A percentile compares a stretch with the other conserved stretches of the same genome.
Conservation (phyloP, 1,139 yeast genomes). For the Yamadazyma trypodendri region DNA sequence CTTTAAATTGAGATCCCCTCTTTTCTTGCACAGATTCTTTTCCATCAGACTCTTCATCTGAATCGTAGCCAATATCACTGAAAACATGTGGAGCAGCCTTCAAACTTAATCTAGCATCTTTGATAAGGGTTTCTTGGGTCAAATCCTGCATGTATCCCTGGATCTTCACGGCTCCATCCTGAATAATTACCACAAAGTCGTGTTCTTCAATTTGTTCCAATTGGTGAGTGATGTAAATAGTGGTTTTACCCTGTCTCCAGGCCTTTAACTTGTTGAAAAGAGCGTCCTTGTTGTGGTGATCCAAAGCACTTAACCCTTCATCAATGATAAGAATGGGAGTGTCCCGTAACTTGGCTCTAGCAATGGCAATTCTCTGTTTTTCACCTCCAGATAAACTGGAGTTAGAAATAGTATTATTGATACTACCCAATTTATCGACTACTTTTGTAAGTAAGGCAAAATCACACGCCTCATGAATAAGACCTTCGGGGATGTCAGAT, state of each 20-base stretch:
- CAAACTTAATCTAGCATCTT: slow-evolving; percentile 9
- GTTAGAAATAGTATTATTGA: slow-evolving; percentile 50
- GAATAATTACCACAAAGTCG: slow-evolving; percentile 59
- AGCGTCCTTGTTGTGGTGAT: slow-evolving; percentile 42
- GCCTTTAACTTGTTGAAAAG: slow-evolving; percentile 49
- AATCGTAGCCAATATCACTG: slow-evolving; percentile 1
- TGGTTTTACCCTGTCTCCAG: slow-evolving; percentile 71
- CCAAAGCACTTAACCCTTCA: slow-evolving; percentile 84
- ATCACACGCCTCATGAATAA: slow-evolving; percentile 46
- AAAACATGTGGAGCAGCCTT: background rate
- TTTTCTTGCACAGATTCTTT: slow-evolving; percentile 1
- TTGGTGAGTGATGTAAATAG: slow-evolving; percentile 82
- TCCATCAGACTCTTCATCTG: slow-evolving; percentile 2
- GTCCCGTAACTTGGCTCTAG: slow-evolving; percentile 74
- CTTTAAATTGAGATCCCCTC: slow-evolving; percentile 6
- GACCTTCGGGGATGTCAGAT: slow-evolving; percentile 22
- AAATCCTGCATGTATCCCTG: slow-evolving; percentile 15
- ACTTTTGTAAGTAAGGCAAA: slow-evolving; percentile 53
- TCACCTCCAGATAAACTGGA: slow-evolving; percentile 89
- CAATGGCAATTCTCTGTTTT: slow-evolving; percentile 75
- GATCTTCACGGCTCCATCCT: slow-evolving; percentile 53
- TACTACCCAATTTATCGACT: slow-evolving; percentile 50
- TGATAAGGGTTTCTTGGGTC: slow-evolving; percentile 13
- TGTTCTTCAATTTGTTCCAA: slow-evolving; percentile 49
- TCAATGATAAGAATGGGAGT: slow-evolving; percentile 77